These are phyloP conservation scores for Inonotus hispidus DNA, from an alignment of 1,284 basidiomycete species.

Conservation along the genomic window DNA sequence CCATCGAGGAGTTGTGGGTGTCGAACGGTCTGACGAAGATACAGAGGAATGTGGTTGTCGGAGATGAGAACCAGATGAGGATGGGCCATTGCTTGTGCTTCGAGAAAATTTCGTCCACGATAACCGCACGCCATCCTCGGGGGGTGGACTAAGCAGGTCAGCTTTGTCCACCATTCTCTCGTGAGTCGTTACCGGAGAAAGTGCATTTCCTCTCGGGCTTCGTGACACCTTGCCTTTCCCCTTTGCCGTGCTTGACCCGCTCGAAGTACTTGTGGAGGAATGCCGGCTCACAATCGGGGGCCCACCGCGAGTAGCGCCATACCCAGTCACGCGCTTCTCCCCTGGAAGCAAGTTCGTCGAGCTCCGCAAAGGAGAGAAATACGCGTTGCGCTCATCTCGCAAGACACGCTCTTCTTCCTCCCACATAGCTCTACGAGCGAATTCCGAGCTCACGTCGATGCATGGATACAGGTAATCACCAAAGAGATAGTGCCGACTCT, in stretches of 20 bases:
- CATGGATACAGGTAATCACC: slow-evolving; percentile 92
- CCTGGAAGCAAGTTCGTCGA: slow-evolving; percentile 37
- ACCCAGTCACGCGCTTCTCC: slow-evolving; percentile 37
- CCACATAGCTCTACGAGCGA: slow-evolving; percentile 61
- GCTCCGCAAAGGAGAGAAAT: slow-evolving; percentile 54
- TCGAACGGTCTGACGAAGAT: slow-evolving; percentile 20
- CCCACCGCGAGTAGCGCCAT: slow-evolving; percentile 47
- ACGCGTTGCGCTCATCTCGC: slow-evolving; percentile 62
- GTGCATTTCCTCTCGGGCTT: background rate
- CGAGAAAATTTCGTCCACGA: slow-evolving; percentile 40
- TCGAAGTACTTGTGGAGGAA: slow-evolving; percentile 7
- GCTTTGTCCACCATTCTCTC: slow-evolving; percentile 37
- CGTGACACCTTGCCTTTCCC: slow-evolving; percentile 22
- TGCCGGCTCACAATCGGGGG: slow-evolving; percentile 15
- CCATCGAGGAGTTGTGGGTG: background rate
- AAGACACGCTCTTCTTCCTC: slow-evolving; percentile 67
- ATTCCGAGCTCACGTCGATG: slow-evolving; percentile 79
- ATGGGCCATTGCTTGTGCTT: slow-evolving; percentile 15
- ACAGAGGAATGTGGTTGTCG: slow-evolving; percentile 12
- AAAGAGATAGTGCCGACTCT: slow-evolving; percentile 73
- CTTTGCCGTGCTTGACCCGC: slow-evolving; percentile 17
- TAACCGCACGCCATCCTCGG: slow-evolving; percentile 34
- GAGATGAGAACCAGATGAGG: slow-evolving; percentile 8
- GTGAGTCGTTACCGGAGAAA: background rate
- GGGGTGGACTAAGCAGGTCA: slow-evolving; percentile 30